Percentiles rank a stretch among this genome's conserved stretches.
phyloP scores from a whole-genome alignment of 768 basidiomycete genomes.

The Pleurotus sapidus region DNA sequence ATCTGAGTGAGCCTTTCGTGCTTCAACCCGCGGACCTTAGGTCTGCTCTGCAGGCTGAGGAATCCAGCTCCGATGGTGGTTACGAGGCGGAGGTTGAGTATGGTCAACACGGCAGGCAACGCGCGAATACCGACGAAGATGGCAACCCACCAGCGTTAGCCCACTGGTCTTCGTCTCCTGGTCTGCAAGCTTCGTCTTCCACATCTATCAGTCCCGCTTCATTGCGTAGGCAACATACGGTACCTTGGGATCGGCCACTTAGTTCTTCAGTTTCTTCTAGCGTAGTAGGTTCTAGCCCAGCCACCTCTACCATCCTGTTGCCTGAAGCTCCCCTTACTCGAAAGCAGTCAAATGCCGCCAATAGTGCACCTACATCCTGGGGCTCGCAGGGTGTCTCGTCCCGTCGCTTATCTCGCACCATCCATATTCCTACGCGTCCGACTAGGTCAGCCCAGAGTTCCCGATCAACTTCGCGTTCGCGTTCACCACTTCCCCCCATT shows the following conservation, averaged over 20 bases:
- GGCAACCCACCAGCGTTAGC: slow-evolving; percentile 40
- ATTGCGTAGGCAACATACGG: slow-evolving; percentile 60
- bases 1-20: slow-evolving; percentile 58
- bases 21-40: slow-evolving; percentile 57
- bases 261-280: slow-evolving; percentile 56
- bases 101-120: slow-evolving; percentile 68
- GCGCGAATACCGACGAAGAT: slow-evolving; percentile 59
- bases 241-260: slow-evolving; percentile 64
- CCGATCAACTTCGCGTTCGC: slow-evolving; percentile 91
- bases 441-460: slow-evolving; percentile 80
- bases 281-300: slow-evolving; percentile 54
- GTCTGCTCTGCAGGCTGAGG: slow-evolving; percentile 59
- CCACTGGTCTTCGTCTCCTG: slow-evolving; percentile 53
- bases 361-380: slow-evolving; percentile 51
- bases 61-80: slow-evolving; percentile 77
- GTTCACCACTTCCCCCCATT: slow-evolving; percentile 82
- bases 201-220: slow-evolving; percentile 67
- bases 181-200: slow-evolving; percentile 60
- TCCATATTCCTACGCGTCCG: slow-evolving; percentile 69
- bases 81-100: slow-evolving; percentile 77
- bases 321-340: slow-evolving; percentile 67
- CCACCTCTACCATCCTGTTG: slow-evolving; percentile 55
- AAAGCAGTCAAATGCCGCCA: slow-evolving; percentile 47
- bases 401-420: slow-evolving; percentile 81
- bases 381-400: slow-evolving; percentile 54